phyloP scores from a whole-genome alignment of 2,329 filamentous ascomycete species.

The Monosporascus sp. region DNA sequence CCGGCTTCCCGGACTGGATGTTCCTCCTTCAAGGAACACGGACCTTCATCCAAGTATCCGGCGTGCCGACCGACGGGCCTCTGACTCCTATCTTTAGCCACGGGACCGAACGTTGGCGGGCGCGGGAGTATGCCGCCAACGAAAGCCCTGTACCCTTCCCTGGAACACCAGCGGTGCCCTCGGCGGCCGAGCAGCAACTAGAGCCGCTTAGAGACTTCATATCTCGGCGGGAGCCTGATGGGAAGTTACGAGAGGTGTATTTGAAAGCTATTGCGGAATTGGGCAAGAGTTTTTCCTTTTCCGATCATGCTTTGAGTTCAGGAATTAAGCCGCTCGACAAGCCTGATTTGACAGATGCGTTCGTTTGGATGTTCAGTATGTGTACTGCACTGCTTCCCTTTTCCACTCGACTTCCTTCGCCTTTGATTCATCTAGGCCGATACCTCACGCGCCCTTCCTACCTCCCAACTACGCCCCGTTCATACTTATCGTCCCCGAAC shows the following conservation, averaged over 20 bases:
- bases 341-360: slow-evolving; percentile 18
- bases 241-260: background rate
- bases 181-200: no score
- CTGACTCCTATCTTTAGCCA: slow-evolving; percentile 8
- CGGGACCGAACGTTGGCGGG: slow-evolving; percentile 1
- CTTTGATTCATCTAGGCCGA: no score
- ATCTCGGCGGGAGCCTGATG: background rate
- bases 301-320: background rate
- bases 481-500: no score
- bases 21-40: slow-evolving; percentile 11
- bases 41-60: slow-evolving; percentile 2
- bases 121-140: background rate
- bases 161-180: background rate
- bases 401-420: no score
- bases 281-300: slow-evolving; percentile 5
- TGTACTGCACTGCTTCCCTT: no score
- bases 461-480: no score
- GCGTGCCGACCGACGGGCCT: background rate
- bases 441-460: no score
- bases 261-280: slow-evolving; percentile 6
- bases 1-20: slow-evolving; percentile 21
- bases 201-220: background rate
- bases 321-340: no score
- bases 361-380: slow-evolving; percentile 25
- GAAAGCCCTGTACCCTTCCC: background rate